Conservation (phyloP, 2,329 filamentous ascomycete genomes). For the Cadophora luteo-olivacea region DNA sequence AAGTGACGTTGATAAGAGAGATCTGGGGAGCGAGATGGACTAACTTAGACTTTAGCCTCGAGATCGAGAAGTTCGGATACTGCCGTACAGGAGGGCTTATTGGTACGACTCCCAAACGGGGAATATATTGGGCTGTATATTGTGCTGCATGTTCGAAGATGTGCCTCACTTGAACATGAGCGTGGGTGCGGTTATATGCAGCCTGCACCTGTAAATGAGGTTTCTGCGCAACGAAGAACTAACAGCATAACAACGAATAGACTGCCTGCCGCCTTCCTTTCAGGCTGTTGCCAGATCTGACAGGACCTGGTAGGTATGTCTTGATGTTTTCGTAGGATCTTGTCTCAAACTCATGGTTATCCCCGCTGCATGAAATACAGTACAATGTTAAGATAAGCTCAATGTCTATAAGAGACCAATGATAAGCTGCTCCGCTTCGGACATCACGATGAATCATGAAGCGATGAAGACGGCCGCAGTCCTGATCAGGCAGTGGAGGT, state of each 20-base stretch:
- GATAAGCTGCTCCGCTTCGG: neutral
- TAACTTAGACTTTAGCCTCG: constrained; percentile 24
- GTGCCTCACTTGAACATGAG: constrained; percentile 8
- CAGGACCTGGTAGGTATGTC: constrained; percentile 1
- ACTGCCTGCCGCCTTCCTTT: constrained; percentile 14
- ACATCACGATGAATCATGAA: constrained; percentile 9
- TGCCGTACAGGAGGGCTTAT: constrained; percentile 12
- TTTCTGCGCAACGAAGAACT: neutral
- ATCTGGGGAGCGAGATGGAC: constrained; percentile 16
- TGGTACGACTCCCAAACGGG: neutral
- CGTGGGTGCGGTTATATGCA: constrained; percentile 12
- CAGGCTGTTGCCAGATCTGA: constrained; percentile 20
- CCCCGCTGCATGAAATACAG: constrained; percentile 18
- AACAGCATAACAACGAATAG: neutral
- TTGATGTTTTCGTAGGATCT: constrained; percentile 19
- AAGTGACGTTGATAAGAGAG: constrained; percentile 24
- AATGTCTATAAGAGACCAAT: constrained; percentile 1
- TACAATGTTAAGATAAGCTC: neutral
- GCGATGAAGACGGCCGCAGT: constrained; percentile 2
- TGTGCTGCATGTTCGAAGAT: constrained; percentile 11
- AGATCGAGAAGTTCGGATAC: constrained; percentile 14
- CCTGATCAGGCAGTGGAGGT: constrained; percentile 19
- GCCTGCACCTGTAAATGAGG: constrained; percentile 7
- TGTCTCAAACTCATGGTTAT: constrained; percentile 22
- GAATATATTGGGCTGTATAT: neutral